Conservation (phyloP, 140 eudicot species). For the Cichorium intybus region DNA sequence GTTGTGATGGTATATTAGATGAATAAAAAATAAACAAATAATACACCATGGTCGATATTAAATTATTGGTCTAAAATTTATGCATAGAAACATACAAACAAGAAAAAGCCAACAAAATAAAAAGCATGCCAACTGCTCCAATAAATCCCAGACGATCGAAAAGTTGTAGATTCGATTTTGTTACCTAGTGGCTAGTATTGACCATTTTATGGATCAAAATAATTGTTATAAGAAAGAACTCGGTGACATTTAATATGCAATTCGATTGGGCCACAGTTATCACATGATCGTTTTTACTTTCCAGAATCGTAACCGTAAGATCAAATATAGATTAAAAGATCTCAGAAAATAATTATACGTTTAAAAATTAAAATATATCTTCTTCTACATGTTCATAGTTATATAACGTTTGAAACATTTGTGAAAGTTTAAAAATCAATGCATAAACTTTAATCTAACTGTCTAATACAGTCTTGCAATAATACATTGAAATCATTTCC, state of each 20-base stretch:
- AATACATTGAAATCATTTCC: no score
- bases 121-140: slow-evolving; percentile 15
- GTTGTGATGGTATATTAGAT: neutral
- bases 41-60: neutral
- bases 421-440: no score
- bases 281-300: no score
- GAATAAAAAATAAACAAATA: neutral
- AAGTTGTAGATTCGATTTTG: neutral
- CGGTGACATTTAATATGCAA: neutral
- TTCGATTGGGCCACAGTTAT: neutral
- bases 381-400: no score
- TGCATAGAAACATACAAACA: neutral
- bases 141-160: neutral
- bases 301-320: no score
- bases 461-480: no score
- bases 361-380: no score
- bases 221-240: neutral
- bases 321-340: no score
- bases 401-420: no score
- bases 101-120: neutral
- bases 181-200: neutral
- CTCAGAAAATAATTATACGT: no score
- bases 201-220: neutral
- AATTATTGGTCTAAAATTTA: neutral
- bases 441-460: no score